Evolutionary conservation across 306 rosid species (phyloP).

Genomic region (Notholithocarpus densiflorus): DNA sequence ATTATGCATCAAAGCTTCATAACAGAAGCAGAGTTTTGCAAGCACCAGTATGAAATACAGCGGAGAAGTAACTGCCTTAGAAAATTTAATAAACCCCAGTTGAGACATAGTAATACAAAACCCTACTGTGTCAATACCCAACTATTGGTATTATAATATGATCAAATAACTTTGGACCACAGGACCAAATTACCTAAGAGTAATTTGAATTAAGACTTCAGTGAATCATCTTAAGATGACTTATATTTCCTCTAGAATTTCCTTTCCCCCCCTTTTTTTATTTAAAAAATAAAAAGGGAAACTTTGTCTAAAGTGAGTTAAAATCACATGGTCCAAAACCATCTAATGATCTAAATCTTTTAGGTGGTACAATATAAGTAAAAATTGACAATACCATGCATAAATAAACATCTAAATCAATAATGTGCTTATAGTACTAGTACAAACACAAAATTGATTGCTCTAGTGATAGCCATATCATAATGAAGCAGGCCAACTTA

Average conservation of each 20-base stretch:
- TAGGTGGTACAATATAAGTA: not conserved
- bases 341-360: not conserved
- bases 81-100: not conserved
- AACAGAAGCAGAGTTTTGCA: constrained; percentile 4
- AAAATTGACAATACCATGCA: not conserved
- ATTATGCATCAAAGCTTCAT: constrained; percentile 7
- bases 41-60: not conserved
- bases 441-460: not conserved
- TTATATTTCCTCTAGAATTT: not conserved
- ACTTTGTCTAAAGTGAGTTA: not conserved
- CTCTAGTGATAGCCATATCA: constrained; percentile 13
- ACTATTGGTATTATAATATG: not conserved
- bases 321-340: not conserved
- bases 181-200: not conserved
- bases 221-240: not conserved
- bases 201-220: not conserved
- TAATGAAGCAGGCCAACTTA: constrained; percentile 45
- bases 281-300: not conserved
- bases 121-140: not conserved
- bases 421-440: not conserved
- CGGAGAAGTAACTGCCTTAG: not conserved
- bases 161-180: not conserved
- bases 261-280: not conserved
- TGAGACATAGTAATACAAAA: not conserved
- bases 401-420: constrained; percentile 8